These are phyloP conservation scores for Aegilops longissima DNA, from an alignment of 176 grass and related monocot genomes.

Conservation along the genomic window DNA sequence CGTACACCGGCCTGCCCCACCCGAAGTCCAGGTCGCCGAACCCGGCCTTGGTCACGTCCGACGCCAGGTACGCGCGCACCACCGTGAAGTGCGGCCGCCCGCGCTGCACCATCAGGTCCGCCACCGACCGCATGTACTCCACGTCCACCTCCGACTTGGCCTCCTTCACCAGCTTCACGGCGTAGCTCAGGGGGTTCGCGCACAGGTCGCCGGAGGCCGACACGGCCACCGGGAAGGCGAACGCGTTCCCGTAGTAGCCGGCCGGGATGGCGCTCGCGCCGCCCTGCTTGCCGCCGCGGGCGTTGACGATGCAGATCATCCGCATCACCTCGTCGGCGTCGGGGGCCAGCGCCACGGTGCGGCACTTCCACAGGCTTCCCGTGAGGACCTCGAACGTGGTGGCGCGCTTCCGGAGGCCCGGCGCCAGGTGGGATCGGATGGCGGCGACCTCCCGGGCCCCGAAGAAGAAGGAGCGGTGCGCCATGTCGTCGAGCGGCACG, in stretches of 20 bases:
- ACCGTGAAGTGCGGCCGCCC: constrained; percentile 69
- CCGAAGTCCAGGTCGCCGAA: constrained; percentile 82
- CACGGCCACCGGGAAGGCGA: constrained; percentile 68
- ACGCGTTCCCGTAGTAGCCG: constrained; percentile 86
- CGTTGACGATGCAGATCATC: constrained; percentile 69
- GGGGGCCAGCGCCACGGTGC: constrained; percentile 59
- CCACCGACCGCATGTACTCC: constrained; percentile 65
- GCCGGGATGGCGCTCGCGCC: constrained; percentile 31
- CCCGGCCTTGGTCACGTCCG: constrained; percentile 64
- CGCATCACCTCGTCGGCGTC: constrained; percentile 78
- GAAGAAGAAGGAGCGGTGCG: constrained; percentile 78
- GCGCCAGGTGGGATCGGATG: constrained; percentile 42
- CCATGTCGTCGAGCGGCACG: constrained; percentile 77
- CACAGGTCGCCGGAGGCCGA: constrained; percentile 44
- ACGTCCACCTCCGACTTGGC: constrained; percentile 61
- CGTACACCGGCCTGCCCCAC: constrained; percentile 75
- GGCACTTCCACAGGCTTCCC: constrained; percentile 70
- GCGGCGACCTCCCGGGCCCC: constrained; percentile 42
- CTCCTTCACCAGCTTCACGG: constrained; percentile 57
- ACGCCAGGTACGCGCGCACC: constrained; percentile 64
- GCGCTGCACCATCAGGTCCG: constrained; percentile 67
- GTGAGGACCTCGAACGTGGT: constrained; percentile 86
- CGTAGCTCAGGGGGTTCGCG: constrained; percentile 50
- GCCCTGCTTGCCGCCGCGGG: constrained; percentile 39
- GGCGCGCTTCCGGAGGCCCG: constrained; percentile 29